Evolutionary conservation across 2,329 filamentous ascomycete genomes (phyloP), one percentile per base, ranked within the genome.

Genomic region (Nigrospora oryzae): DNA sequence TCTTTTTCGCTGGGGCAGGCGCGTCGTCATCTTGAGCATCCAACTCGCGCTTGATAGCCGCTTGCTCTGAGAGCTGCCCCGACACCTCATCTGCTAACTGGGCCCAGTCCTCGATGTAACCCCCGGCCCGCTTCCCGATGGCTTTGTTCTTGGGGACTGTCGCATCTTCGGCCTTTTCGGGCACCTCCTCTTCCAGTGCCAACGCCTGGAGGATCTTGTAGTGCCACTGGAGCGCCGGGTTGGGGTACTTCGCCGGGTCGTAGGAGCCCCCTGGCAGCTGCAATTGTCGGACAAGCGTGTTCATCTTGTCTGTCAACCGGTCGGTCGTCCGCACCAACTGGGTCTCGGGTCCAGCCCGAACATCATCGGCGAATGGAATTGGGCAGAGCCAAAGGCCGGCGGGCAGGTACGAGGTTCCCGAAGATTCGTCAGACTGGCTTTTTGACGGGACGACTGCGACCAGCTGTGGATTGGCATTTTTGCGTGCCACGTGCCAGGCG

Each of bases 221-320:
- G 67, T 97, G 93, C 90, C 91, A 98, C 66, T 98, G 93, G 19
- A 98, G 72, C 10, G 86, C 78, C 11, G 90, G 89, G 50, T 98
- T 98, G 0, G 93, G 88, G 57, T 96, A 97, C 57, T 85, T 93
- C 1, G 73, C 70, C 1, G 91, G 90, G 53, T 95, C 85, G 59
- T 94, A 98, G 31, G 78, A 73, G 6, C 78, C 89, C 57, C 87
- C 90, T 0, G 93, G 93, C 8, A 98, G 77, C 60, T 95, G 89
- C 1, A 96, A 70, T 53, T 95, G 89, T 59, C 93, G 84, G 3
- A 96, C 71, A 4, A 96, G 78, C 6, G 75, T 75, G 40, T 87
- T 78, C 90, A 96, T 96, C 34, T 78, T 74, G 56, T 94, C 87
- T 12, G 84, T 84, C 10, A 97, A 70, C 6, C 78, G 66, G 47